These are phyloP conservation scores for Ramularia collo-cygni DNA, from an alignment of 2,329 filamentous ascomycete genomes.

Conservation along the genomic window DNA sequence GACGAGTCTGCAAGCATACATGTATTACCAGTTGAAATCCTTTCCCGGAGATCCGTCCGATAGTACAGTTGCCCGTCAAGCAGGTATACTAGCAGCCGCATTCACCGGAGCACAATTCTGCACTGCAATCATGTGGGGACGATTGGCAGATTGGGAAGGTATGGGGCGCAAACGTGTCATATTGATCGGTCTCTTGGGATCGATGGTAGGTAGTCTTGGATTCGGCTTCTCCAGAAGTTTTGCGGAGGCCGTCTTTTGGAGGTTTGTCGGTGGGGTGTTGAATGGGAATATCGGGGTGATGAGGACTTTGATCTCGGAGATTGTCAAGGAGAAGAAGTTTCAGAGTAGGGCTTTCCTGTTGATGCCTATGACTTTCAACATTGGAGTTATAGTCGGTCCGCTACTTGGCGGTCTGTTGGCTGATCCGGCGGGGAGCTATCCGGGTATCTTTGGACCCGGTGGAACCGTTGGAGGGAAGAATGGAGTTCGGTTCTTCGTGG, in stretches of 20 bases:
- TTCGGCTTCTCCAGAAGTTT: slow-evolving; percentile 65
- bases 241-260: slow-evolving; percentile 55
- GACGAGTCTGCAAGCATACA: slow-evolving; percentile 69
- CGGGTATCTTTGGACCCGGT: slow-evolving; percentile 54
- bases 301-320: slow-evolving; percentile 67
- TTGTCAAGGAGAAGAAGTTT: slow-evolving; percentile 60
- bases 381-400: slow-evolving; percentile 42
- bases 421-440: slow-evolving; percentile 57
- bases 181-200: slow-evolving; percentile 68
- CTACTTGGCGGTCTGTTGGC: slow-evolving; percentile 61
- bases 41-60: slow-evolving; percentile 53
- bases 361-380: slow-evolving; percentile 62
- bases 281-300: slow-evolving; percentile 71
- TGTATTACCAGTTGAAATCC: slow-evolving; percentile 83
- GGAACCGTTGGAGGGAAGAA: slow-evolving; percentile 50
- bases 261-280: slow-evolving; percentile 58
- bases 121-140: slow-evolving; percentile 77
- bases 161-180: slow-evolving; percentile 70
- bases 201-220: slow-evolving; percentile 56
- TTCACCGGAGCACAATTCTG: slow-evolving; percentile 79
- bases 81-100: slow-evolving; percentile 67
- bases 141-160: slow-evolving; percentile 55
- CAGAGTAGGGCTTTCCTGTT: slow-evolving; percentile 51
- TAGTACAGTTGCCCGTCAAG: slow-evolving; percentile 65
- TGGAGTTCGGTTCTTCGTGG: slow-evolving; percentile 56